Evolutionary conservation across 1,284 basidiomycete species (phyloP), one percentile per base, ranked within the genome.

Genomic region (Trichosporon coremiiforme): DNA sequence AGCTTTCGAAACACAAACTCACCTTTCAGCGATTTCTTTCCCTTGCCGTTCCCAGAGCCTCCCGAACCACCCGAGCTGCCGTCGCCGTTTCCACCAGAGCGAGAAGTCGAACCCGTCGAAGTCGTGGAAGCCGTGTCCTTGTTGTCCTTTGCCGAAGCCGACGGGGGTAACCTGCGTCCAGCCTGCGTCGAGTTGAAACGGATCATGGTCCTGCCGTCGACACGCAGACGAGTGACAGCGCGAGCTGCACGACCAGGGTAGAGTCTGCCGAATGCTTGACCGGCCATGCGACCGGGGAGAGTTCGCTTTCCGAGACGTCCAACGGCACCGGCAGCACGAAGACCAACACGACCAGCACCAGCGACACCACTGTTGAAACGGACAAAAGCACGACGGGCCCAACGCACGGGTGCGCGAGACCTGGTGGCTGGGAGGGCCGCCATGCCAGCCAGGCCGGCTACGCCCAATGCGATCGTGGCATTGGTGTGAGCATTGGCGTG

Each of bases 401-500:
- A 62, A 6, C 57, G 57, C 57, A 62, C 57, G 31, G 57, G 57
- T 35, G 57, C 57, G n/a, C 57, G 57, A 17, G 57, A n/a, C 29
- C 57, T 33, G 31, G 57, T 62, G 57, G 57, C 57, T 35, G 57
- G 57, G 29, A 62, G 31, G 17, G 57, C 29, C 31, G 57, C 57
- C 57, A 62, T 31, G 17, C 57, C 57, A n/a, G 29, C 57, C 57
- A 62, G 57, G 31, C 57, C 57, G 15, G 29, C 57, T 8, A 62
- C 57, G 15, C 57, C 57, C 31, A 62, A 35, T 62, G 31, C 57
- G 17, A 62, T 62, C 31, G 57, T 3, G 31, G 57, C 31, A 35
- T 35, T 62, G 29, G 57, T 62, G 57, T 62, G 57, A 62, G 31
- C 57, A 62, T 62, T 62, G 57, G 57, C 57, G 57, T 62, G 57